Percentiles rank a stretch among this genome's conserved stretches.
These are phyloP conservation scores for Amoebophrya sp. DNA, from an alignment of 169 alveolate species.

Conservation along the genomic window DNA sequence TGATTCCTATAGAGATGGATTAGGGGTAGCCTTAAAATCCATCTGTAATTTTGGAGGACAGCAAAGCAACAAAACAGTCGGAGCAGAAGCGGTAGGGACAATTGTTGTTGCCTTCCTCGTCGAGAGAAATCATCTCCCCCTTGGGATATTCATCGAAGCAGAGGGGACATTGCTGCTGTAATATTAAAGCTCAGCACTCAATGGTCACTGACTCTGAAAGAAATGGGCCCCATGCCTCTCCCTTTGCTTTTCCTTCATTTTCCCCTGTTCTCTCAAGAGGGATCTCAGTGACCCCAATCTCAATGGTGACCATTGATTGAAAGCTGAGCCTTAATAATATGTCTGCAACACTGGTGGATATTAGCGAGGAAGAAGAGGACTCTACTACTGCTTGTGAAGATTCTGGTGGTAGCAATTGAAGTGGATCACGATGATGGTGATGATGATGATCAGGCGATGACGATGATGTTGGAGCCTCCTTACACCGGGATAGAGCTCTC, in stretches of 20 bases:
- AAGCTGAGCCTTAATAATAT: neutral
- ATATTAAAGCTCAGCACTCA: neutral
- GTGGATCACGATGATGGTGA: too few relatives aligned
- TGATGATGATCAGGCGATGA: too few relatives aligned
- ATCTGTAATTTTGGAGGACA: neutral
- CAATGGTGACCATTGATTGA: neutral
- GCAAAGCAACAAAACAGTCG: neutral
- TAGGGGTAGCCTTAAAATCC: too few relatives aligned
- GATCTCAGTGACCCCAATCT: neutral
- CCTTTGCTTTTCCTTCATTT: neutral
- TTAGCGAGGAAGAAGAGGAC: too few relatives aligned
- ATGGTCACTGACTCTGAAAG: neutral
- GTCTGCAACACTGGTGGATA: neutral
- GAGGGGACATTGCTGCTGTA: neutral
- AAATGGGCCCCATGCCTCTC: neutral
- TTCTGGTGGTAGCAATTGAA: too few relatives aligned
- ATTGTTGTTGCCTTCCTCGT: too few relatives aligned
- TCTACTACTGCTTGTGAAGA: too few relatives aligned
- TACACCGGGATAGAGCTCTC: too few relatives aligned
- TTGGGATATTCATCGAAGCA: neutral
- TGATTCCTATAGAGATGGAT: too few relatives aligned
- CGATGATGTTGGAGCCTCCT: too few relatives aligned
- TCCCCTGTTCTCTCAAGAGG: neutral
- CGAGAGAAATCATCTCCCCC: neutral
- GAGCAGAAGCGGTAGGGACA: neutral